Conservation (phyloP, 2,329 filamentous ascomycete species). For the Neopestalotiopsis sp. region DNA sequence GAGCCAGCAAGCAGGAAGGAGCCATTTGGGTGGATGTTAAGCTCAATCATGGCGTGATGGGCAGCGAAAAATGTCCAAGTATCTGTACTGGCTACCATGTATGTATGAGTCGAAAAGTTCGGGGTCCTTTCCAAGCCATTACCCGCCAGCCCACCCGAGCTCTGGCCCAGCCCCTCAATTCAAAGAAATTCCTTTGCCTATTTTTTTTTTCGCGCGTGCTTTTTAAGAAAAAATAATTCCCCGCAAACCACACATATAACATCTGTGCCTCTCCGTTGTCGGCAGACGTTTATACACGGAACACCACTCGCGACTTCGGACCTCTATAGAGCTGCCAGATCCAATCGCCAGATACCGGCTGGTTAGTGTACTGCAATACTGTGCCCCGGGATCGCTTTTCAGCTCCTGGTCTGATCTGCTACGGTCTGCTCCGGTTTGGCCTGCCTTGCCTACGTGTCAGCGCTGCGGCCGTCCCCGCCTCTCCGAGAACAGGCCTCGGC, state of each 20-base stretch:
- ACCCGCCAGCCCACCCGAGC: constrained; percentile 2
- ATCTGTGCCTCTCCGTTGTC: constrained; percentile 20
- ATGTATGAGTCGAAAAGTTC: constrained; percentile 1
- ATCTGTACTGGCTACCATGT: not conserved
- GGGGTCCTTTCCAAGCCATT: not conserved
- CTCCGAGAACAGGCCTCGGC: constrained; percentile 28
- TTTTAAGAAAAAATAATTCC: constrained; percentile 17
- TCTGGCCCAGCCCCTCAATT: constrained; percentile 18
- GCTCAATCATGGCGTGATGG: too few relatives aligned
- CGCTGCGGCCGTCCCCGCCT: constrained; percentile 25
- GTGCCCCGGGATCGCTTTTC: not conserved
- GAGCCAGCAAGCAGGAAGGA: not conserved
- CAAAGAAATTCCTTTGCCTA: constrained; percentile 16
- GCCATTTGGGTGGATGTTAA: not conserved
- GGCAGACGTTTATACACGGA: constrained; percentile 20
- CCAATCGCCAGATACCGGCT: constrained; percentile 10
- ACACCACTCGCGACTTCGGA: constrained; percentile 22
- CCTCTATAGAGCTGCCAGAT: constrained; percentile 7
- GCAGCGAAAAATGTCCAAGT: not conserved
- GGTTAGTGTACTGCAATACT: not conserved
- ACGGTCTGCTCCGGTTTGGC: not conserved
- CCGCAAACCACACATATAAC: constrained; percentile 16
- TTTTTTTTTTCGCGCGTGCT: constrained; percentile 11
- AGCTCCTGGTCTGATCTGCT: not conserved
- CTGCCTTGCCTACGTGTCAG: not conserved